phyloP scores from a whole-genome alignment of 2,329 filamentous ascomycete genomes.

The Alternaria infectoria region DNA sequence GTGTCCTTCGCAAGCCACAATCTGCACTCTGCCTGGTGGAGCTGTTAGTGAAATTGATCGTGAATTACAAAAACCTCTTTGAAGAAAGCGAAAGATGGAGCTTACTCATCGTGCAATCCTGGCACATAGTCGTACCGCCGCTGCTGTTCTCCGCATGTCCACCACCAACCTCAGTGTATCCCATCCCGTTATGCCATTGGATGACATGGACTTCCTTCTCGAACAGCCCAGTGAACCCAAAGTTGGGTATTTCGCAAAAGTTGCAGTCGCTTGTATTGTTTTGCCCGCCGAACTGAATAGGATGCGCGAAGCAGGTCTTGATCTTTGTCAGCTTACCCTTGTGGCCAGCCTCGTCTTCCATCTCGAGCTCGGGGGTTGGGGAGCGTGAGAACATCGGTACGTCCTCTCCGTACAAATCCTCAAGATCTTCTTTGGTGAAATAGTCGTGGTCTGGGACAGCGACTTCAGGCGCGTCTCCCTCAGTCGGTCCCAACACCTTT shows the following conservation, averaged over 20 bases:
- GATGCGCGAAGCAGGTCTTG: conserved; percentile 51
- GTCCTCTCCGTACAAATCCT: conserved; percentile 14
- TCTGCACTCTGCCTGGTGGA: conserved; percentile 24
- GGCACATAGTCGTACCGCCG: conserved; percentile 34
- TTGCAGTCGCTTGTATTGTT: conserved; percentile 39
- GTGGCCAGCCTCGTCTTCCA: conserved; percentile 37
- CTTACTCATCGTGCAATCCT: conserved; percentile 20
- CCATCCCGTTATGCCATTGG: conserved; percentile 42
- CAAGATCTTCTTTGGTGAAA: conserved; percentile 25
- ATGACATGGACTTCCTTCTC: conserved; percentile 44
- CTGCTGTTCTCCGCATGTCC: conserved; percentile 44
- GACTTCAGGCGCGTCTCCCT: conserved; percentile 10
- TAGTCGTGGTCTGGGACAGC: background rate
- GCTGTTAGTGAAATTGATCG: background rate
- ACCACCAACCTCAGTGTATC: conserved; percentile 47
- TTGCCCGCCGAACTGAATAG: conserved; percentile 43
- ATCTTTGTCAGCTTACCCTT: conserved; percentile 38
- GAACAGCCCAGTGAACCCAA: conserved; percentile 50
- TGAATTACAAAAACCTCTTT: fast-evolving
- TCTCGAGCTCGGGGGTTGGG: conserved; percentile 29
- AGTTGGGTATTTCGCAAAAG: conserved; percentile 51
- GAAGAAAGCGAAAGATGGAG: fast-evolving
- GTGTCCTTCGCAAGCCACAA: conserved; percentile 28
- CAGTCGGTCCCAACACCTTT: background rate
- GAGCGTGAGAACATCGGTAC: conserved; percentile 12